Percentiles rank a stretch among this genome's conserved stretches.
Conservation (phyloP, 2,329 filamentous ascomycete genomes). For the Graphiopsis chlorocephala region DNA sequence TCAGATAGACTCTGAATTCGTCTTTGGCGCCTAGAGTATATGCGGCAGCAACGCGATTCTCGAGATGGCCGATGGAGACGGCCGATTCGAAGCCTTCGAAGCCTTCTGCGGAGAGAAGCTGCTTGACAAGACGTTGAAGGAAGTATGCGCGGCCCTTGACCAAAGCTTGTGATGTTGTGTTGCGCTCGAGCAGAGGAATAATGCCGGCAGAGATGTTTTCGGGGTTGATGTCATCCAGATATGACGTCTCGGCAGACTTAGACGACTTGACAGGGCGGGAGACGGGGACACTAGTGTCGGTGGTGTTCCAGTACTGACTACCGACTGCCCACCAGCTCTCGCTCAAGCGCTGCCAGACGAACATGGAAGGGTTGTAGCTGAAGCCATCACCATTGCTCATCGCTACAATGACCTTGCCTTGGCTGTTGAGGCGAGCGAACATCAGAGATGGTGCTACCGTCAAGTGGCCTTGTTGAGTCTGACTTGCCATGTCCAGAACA, state of each 20-base stretch:
- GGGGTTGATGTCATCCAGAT: conserved; percentile 41
- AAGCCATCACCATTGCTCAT: conserved; percentile 94
- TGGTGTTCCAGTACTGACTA: conserved; percentile 98
- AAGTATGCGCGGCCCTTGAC: conserved; percentile 90
- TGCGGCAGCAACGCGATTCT: conserved; percentile 89
- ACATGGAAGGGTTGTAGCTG: conserved; percentile 81
- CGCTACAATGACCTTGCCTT: conserved; percentile 81
- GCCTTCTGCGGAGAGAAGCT: conserved; percentile 80
- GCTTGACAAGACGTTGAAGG: conserved; percentile 86
- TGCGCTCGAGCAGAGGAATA: conserved; percentile 87
- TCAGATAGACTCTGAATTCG: conserved; percentile 91
- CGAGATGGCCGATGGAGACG: conserved; percentile 89
- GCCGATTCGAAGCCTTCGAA: conserved; percentile 89
- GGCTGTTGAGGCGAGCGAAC: conserved; percentile 85
- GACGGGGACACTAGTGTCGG: conserved; percentile 76
- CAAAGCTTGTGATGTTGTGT: conserved; percentile 89
- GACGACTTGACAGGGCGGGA: conserved; percentile 25
- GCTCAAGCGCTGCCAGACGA: conserved; percentile 89
- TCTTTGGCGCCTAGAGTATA: conserved; percentile 80
- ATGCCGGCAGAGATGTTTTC: conserved; percentile 80
- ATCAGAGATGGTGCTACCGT: conserved; percentile 81
- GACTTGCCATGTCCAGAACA: conserved; percentile 80
- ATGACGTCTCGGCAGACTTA: background rate
- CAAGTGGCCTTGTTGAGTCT: conserved; percentile 73
- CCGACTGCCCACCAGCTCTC: conserved; percentile 98